A percentile compares a stretch with the other conserved stretches of the same genome.
These are phyloP conservation scores for Saccharomyces kudriavzevii DNA, from an alignment of 805 yeast species.

Conservation along the genomic window DNA sequence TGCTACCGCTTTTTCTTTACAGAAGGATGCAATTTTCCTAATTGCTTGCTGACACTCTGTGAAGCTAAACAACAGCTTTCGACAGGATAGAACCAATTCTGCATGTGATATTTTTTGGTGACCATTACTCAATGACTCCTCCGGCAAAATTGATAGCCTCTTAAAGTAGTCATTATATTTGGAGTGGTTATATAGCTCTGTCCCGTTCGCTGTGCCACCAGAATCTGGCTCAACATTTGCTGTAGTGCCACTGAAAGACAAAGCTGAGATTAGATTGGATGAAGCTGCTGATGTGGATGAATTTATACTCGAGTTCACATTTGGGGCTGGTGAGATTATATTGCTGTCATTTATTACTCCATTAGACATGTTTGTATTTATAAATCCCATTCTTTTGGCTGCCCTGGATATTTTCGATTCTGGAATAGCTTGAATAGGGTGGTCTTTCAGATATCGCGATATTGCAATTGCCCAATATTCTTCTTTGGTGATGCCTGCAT, in stretches of 20 bases:
- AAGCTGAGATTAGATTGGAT: neutral
- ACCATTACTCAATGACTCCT: conserved; percentile 27
- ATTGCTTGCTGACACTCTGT: conserved; percentile 58
- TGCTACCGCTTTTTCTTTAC: conserved; percentile 46
- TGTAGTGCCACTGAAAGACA: neutral
- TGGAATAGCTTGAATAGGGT: conserved; percentile 5
- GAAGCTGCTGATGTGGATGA: conserved; percentile 2
- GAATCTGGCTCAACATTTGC: neutral
- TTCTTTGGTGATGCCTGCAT: conserved; percentile 33
- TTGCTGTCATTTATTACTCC: conserved; percentile 3
- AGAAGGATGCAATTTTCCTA: conserved; percentile 48
- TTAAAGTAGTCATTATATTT: conserved; percentile 58
- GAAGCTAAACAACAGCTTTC: conserved; percentile 54
- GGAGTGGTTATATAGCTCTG: conserved; percentile 27
- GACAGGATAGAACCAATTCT: conserved; percentile 33
- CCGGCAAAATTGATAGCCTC: conserved; percentile 57
- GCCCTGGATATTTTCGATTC: conserved; percentile 42
- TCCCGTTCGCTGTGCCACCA: neutral
- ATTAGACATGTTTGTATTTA: conserved; percentile 24
- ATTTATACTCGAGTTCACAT: neutral
- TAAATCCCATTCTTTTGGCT: conserved; percentile 68
- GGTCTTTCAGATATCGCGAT: conserved; percentile 21
- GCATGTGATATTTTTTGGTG: conserved; percentile 25
- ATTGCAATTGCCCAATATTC: conserved; percentile 32
- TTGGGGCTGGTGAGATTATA: conserved; percentile 7